Conservation (phyloP, 1,284 basidiomycete species). For the Leccinum cinnamomeum region DNA sequence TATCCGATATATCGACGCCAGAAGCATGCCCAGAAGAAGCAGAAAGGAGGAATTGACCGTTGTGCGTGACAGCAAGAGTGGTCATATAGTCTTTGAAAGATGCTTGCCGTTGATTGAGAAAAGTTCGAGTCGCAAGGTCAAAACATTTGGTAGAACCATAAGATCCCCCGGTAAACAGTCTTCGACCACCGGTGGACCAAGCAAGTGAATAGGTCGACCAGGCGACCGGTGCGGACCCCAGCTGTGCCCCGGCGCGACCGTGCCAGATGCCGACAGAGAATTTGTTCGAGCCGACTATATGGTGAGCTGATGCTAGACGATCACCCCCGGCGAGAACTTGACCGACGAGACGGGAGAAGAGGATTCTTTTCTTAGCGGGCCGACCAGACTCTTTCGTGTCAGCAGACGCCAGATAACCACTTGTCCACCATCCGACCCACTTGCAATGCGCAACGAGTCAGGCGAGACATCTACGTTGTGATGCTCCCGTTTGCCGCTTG, state of each 20-base stretch:
- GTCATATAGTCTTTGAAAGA: constrained; percentile 5
- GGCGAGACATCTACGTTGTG: constrained; percentile 10
- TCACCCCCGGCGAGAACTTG: background rate
- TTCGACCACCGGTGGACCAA: constrained; percentile 14
- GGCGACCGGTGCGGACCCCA: background rate
- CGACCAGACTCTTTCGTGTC: background rate
- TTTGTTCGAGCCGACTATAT: background rate
- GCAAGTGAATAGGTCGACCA: constrained; percentile 7
- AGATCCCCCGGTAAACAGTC: constrained; percentile 5
- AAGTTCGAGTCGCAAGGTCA: background rate
- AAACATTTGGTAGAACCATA: constrained; percentile 8
- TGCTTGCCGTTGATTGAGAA: background rate
- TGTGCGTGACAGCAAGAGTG: constrained; percentile 5
- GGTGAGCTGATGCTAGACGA: constrained; percentile 9
- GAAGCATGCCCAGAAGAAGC: constrained; percentile 4
- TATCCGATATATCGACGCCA: constrained; percentile 16
- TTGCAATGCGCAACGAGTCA: constrained; percentile 8
- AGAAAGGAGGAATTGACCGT: background rate
- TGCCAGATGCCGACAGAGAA: constrained; percentile 16
- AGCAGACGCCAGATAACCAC: constrained; percentile 23
- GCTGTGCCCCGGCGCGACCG: constrained; percentile 6
- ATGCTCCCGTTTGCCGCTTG: background rate
- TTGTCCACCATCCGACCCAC: constrained; percentile 6
- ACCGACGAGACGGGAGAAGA: no score
- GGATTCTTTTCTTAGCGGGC: background rate